A percentile compares a stretch with the other conserved stretches of the same genome.
Conservation (phyloP, 2,329 filamentous ascomycete genomes). For the Botrytis cinerea region DNA sequence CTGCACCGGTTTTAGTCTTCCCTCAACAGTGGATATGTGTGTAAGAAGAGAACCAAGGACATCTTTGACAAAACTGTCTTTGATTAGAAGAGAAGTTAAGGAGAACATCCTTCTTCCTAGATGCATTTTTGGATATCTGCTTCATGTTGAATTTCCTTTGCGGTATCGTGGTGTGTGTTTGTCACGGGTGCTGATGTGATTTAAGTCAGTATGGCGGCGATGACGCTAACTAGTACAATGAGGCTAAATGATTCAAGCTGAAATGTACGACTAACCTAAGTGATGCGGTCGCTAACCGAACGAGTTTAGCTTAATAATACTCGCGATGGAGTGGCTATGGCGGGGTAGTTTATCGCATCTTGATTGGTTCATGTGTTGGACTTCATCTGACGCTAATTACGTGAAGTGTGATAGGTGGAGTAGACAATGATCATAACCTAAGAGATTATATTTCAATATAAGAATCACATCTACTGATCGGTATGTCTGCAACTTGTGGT, state of each 20-base stretch:
- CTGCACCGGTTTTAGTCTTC: neutral
- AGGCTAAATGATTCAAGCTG: neutral
- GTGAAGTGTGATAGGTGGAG: neutral
- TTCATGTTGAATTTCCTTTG: neutral
- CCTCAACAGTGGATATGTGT: neutral
- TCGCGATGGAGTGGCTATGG: neutral
- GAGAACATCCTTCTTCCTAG: neutral
- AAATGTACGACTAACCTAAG: neutral
- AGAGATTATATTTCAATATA: neutral
- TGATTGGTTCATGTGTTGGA: accelerated
- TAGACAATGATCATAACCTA: neutral
- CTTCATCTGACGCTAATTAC: neutral
- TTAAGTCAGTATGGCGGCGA: neutral
- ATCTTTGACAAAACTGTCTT: neutral
- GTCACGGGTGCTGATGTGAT: neutral
- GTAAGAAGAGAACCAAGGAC: neutral
- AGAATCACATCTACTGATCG: neutral
- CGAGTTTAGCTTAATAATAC: neutral
- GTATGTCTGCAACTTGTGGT: neutral
- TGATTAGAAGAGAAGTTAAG: neutral
- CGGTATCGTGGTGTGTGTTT: neutral
- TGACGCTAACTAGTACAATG: neutral
- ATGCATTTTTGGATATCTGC: neutral
- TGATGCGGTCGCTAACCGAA: neutral
- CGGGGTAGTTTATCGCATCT: neutral